Percentiles rank a stretch among this genome's conserved stretches.
Evolutionary conservation across 2,329 filamentous ascomycete species (phyloP).

Genomic region (Alternaria solani): DNA sequence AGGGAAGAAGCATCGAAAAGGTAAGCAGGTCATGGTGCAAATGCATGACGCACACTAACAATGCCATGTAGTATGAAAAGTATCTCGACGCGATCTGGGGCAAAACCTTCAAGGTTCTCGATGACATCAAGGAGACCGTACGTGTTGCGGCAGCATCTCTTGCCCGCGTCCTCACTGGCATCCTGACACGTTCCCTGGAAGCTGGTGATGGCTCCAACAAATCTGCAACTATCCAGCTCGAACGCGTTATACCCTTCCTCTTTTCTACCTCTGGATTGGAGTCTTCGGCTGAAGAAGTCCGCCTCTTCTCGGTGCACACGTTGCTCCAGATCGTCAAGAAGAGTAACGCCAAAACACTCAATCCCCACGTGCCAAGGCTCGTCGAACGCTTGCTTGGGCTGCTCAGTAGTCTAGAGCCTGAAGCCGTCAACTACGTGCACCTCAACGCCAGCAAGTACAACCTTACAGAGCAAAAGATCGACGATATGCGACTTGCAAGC

Average conservation of each 20-base stretch:
- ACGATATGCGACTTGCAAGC: slow-evolving; percentile 81
- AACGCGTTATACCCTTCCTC: slow-evolving; percentile 87
- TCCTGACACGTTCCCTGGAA: slow-evolving; percentile 84
- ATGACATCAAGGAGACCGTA: slow-evolving; percentile 95
- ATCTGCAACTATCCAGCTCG: slow-evolving; percentile 79
- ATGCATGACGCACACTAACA: slow-evolving; percentile 4
- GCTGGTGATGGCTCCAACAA: slow-evolving; percentile 72
- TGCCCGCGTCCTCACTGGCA: slow-evolving; percentile 83
- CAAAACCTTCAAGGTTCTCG: slow-evolving; percentile 86
- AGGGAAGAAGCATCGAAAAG: slow-evolving; percentile 70
- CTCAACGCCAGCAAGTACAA: slow-evolving; percentile 86
- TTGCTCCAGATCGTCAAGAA: slow-evolving; percentile 91
- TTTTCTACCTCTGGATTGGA: slow-evolving; percentile 89
- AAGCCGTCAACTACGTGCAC: slow-evolving; percentile 91
- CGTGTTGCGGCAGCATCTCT: slow-evolving; percentile 80
- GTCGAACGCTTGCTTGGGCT: slow-evolving; percentile 82
- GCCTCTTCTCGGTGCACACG: slow-evolving; percentile 79
- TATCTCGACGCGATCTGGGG: slow-evolving; percentile 88
- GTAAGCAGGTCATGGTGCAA: slow-evolving; percentile 23
- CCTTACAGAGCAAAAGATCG: slow-evolving; percentile 86
- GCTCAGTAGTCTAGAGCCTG: slow-evolving; percentile 86
- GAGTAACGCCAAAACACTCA: slow-evolving; percentile 75
- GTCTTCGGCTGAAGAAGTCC: slow-evolving; percentile 86
- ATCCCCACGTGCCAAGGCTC: slow-evolving; percentile 82
- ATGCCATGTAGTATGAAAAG: slow-evolving; percentile 70